Evolutionary conservation across 805 yeast genomes (phyloP).

Genomic region (Wickerhamomyces sydowiorum): DNA sequence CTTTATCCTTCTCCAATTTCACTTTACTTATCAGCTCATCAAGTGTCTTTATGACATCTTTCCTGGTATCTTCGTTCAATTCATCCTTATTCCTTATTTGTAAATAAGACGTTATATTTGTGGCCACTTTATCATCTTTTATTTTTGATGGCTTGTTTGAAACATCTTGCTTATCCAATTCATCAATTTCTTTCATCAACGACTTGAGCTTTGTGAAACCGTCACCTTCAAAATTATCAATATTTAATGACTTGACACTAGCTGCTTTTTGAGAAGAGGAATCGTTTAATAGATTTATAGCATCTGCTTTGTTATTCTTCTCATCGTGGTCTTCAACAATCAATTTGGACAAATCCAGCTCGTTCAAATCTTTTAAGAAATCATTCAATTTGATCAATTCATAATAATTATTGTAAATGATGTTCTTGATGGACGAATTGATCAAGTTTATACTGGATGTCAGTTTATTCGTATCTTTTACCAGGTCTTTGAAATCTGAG

Average conservation of each 20-base stretch:
- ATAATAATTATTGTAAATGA: slow-evolving; percentile 70
- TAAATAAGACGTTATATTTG: background rate
- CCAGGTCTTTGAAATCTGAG: slow-evolving; percentile 26
- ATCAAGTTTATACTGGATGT: slow-evolving; percentile 43
- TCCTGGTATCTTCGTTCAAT: background rate
- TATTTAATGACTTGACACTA: background rate
- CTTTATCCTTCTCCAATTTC: background rate
- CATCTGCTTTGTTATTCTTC: slow-evolving; percentile 4
- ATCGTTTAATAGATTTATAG: slow-evolving; percentile 10
- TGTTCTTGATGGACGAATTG: slow-evolving; percentile 59
- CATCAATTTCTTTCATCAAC: slow-evolving; percentile 19
- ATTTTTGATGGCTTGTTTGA: background rate
- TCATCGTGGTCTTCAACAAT: slow-evolving; percentile 1
- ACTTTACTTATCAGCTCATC: background rate
- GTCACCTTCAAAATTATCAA: slow-evolving; percentile 1
- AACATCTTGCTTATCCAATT: slow-evolving; percentile 9
- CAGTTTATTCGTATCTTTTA: slow-evolving; percentile 33
- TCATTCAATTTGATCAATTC: slow-evolving; percentile 65
- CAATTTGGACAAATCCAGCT: slow-evolving; percentile 10
- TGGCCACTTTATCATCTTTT: background rate
- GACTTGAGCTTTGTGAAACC: slow-evolving; percentile 9
- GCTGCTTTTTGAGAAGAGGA: background rate
- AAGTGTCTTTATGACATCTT: background rate
- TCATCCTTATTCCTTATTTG: background rate
- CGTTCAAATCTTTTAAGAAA: slow-evolving; percentile 36